Evolutionary conservation across 1,139 yeast genomes (phyloP), one percentile per base, ranked within the genome.

Genomic region (Yamadazyma triangularis): DNA sequence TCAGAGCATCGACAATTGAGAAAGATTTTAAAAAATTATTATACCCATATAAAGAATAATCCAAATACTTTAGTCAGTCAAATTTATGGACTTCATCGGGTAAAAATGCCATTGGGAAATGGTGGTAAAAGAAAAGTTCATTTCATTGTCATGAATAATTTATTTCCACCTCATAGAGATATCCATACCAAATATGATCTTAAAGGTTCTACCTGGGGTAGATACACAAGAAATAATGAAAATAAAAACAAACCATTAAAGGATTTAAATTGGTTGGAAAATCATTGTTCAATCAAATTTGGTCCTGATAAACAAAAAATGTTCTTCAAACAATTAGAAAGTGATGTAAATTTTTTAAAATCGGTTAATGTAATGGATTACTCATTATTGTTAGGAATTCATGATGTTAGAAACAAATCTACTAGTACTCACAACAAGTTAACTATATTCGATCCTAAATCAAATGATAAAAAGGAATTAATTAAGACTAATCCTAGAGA

Each of bases 101-200:
- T 93, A 29, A 89, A 91, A 53, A 79, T 91, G 77, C 95, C 84
- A 24, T 77, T 81, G 14, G 58, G 58, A 23, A 56, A 56, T 30
- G 77, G 75, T 25, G 71, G 71, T 35, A 76, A 93, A 38, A 30
- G 47, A 12, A 89, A 87, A 53, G 87, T 91, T 25, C 95, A 93
- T 58, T 91, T 93, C 47, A 71, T 93, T 34, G 96, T 93, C 26
- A 93, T 93, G 98, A 93, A 93, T 62, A 93, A 93, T 52, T 68
- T 93, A 33, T 91, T 93, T 58, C 98, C 99, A 1, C 95, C 97
- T 5, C 89, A 87, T 50, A 71, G 91, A 35, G 94, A 86, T 42
- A 81, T 91, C 38, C 95, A 88, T 52, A 61, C 75, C 28, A 85
- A 91, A 25, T 93, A 77, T 56, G 99, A 93, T 52, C 70, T 93